Evolutionary conservation across 306 rosid genomes (phyloP), one percentile per base, ranked within the genome.

Genomic region (Quercus agrifolia): DNA sequence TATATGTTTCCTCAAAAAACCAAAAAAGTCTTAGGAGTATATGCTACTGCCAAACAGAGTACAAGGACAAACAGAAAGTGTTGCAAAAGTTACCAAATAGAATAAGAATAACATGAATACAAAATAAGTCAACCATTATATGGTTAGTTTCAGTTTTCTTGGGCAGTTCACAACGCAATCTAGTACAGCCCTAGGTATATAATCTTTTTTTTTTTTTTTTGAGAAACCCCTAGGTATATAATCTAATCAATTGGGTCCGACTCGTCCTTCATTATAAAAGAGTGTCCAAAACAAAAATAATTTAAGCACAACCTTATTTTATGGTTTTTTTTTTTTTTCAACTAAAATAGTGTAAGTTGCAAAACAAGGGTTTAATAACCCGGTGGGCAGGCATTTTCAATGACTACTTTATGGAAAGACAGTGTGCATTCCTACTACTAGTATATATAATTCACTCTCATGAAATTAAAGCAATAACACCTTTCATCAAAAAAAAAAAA

Each of bases 141-240:
- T 74, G 78, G 80, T 81, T 86, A 44, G 71, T 52, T 79, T 89
- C 87, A 27, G 84, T 80, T 89, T 83, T 83, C 77, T 83, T 25
- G 86, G 88, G 87, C 86, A 81, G 88, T 89, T 78, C 85, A 82
- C 76, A 55, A 59, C 72, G 79, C 85, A 84, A 87, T 84, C 93
- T 87, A 87, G 92, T 70, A 56, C 71, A 61, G 35, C 46, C 81
- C 71, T 70, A 25, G 23, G 23, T 0, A 23, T 23, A 23, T 23
- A 23, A 23, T 23, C 23, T 23, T 23, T 23, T 23, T 1, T 23
- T 23, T 23, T 23, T 23, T 23, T 1, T 23, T 23, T 23, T 23
- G 23, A 23, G 23, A 23, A 23, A 1, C 0, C 27, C 2, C 27
- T 25, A 74, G 7, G 17, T 28, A 57, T 79, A 86, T 85, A 79